Conservation (phyloP, 2,329 filamentous ascomycete species). For the Ophiostoma angusticollis region DNA sequence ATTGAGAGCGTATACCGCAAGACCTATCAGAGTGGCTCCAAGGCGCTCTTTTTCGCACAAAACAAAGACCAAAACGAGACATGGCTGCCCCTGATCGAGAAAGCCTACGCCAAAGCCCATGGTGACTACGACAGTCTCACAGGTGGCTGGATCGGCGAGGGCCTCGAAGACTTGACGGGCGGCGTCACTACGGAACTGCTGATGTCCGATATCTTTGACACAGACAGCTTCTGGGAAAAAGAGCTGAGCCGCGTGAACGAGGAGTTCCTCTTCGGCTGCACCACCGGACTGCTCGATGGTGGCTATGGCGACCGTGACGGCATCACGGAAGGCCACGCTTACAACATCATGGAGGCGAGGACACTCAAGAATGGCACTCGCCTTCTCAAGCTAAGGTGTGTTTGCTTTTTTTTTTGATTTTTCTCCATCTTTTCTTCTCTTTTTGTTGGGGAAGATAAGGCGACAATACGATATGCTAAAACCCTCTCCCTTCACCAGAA, state of each 20-base stretch:
- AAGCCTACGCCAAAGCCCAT: constrained; percentile 70
- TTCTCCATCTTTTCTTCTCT: not conserved
- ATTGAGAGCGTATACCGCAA: constrained; percentile 51
- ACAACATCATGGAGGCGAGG: constrained; percentile 43
- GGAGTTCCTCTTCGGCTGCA: constrained; percentile 58
- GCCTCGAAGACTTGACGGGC: constrained; percentile 47
- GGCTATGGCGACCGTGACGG: constrained; percentile 39
- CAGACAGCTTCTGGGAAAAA: constrained; percentile 65
- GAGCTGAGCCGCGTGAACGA: constrained; percentile 68
- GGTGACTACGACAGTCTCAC: constrained; percentile 66
- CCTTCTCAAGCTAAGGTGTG: constrained; percentile 44
- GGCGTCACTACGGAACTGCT: constrained; percentile 56
- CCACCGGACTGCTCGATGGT: constrained; percentile 35
- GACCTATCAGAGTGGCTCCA: constrained; percentile 60
- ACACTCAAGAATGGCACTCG: constrained; percentile 46
- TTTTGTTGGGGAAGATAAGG: too few relatives aligned
- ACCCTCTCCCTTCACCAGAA: constrained; percentile 25
- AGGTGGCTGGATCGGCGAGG: constrained; percentile 53
- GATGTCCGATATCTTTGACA: constrained; percentile 57
- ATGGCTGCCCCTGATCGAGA: constrained; percentile 68
- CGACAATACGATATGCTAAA: too few relatives aligned
- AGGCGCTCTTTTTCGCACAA: constrained; percentile 64
- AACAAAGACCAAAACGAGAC: constrained; percentile 65
- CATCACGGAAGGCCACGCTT: constrained; percentile 46
- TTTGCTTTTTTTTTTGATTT: not conserved